Base-by-base conservation (phyloP, 495 filamentous ascomycete genomes). In the Glarea lozoyensis region DNA sequence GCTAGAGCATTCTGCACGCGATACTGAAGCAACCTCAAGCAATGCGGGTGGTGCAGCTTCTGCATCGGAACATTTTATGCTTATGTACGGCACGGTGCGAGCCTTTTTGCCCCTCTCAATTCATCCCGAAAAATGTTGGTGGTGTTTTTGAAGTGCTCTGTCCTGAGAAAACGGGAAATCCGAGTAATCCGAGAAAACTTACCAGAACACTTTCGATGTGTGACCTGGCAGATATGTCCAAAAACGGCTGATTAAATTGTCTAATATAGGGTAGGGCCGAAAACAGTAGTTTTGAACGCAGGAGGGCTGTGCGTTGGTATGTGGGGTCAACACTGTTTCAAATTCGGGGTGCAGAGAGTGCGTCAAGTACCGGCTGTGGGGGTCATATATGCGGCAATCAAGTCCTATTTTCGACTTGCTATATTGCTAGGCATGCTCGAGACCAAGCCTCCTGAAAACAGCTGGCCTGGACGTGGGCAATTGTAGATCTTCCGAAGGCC, bases 81-180 rank as follows among this genome's bases (percentile, higher is more conserved):
- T 34, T 34, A 34, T 34, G 31, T 6, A 34, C 31, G 31, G 31
- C 31, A 16, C 31, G 31, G 31, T 34, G n/a, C 31, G 31, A 34
- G 6, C 31, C 31, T 34, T 34, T 34, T 13, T 16, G 6, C n/a
- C 31, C n/a, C n/a, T 16, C n/a, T 7, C 12, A 16, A 16, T 34
- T 16, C 31, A 34, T 16, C 31, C 31, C 12, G 17, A 16, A 34
- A 13, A 7, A 7, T 34, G 31, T 34, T 34, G 31, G 31, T 34
- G 31, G 31, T 16, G 31, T 34, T 34, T 7, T 34, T 34, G 31
- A 11, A 34, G 17, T 7, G 12, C 25, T 4, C 4, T 16, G 12
- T 13, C 12, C 31, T 34, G 31, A 11, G 17, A 16, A 34, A 13
- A 29, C 17, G 6, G n/a, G 6, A 16, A 34, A 29, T 29, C 31